Evolutionary conservation across 23 red algal genomes (phyloP).

Genomic region (Gracilaria vermiculophylla): DNA sequence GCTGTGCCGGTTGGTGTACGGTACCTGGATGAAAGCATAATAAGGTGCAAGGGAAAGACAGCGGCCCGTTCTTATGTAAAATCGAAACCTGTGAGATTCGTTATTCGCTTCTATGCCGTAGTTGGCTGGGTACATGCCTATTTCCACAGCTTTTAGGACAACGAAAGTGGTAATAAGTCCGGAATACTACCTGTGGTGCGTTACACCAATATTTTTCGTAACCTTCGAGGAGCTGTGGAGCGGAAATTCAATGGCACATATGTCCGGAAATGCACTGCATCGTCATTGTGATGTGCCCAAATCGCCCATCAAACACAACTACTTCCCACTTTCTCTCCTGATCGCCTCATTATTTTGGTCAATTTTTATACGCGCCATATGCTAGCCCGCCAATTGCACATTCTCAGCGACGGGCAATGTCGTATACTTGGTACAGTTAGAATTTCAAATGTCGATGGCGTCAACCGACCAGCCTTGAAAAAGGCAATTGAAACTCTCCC

Average conservation of each 20-base stretch:
- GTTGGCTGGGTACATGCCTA: background rate
- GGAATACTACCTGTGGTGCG: background rate
- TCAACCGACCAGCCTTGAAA: background rate
- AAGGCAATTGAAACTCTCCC: background rate
- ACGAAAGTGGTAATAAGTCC: background rate
- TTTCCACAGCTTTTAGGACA: background rate
- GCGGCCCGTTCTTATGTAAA: background rate
- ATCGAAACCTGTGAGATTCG: background rate
- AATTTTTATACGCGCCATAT: constrained; percentile 3
- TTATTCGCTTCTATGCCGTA: constrained; percentile 10
- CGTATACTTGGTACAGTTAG: background rate
- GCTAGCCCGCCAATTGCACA: background rate
- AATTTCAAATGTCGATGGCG: background rate
- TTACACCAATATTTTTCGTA: background rate
- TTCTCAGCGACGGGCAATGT: background rate
- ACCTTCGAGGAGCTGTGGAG: background rate
- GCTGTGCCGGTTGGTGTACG: background rate
- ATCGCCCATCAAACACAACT: background rate
- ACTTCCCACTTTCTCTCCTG: too few species aligned
- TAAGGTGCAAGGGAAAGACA: background rate
- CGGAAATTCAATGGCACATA: background rate
- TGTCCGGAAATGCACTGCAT: background rate
- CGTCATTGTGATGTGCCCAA: background rate
- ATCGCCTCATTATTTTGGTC: background rate
- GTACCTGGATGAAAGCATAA: background rate